Base-by-base conservation (phyloP, 768 basidiomycete genomes). In the Cystobasidium onofrii region DNA sequence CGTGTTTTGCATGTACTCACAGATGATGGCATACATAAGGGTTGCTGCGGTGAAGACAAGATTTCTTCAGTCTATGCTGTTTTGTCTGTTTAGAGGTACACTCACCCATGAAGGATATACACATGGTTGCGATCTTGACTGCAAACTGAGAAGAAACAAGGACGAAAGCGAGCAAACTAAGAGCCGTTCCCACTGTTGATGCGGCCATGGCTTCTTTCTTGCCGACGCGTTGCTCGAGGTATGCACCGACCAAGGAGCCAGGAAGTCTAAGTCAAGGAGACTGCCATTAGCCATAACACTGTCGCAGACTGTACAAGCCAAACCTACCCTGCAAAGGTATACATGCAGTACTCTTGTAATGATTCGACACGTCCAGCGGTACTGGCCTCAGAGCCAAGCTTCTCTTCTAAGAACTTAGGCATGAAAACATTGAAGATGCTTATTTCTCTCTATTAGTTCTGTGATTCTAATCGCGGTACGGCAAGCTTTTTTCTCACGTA, bases 381-480 rank as follows among this genome's bases (percentile, higher is more conserved):
- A 73, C 70, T 29, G 27, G 78, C n/a, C 33, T 13, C 43, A 29
- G 34, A 41, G 4, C 75, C 76, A 13, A 82, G 67, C 23, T 86
- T 83, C 31, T 85, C 85, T 82, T 95, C 92, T 43, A 95, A 82
- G 13, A 93, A 83, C 78, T 91, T 94, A 0, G 92, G 92, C 23
- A 93, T 84, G 79, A 87, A 95, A 31, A 92, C 90, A 79, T 94
- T 95, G 81, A 95, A 94, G 88, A 95, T 92, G 1, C 90, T 92
- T n/a, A n/a, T n/a, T n/a, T n/a, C n/a, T n/a, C n/a, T n/a, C n/a
- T n/a, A n/a, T n/a, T n/a, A n/a, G n/a, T n/a, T n/a, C n/a, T n/a
- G n/a, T n/a, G n/a, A n/a, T n/a, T n/a, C n/a, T n/a, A n/a, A n/a
- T n/a, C 66, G 23, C 15, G 20, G 1, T 0, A 1, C 12, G 36